Base-by-base conservation (phyloP, 1,284 basidiomycete genomes). In the Puccinia triticina region DNA sequence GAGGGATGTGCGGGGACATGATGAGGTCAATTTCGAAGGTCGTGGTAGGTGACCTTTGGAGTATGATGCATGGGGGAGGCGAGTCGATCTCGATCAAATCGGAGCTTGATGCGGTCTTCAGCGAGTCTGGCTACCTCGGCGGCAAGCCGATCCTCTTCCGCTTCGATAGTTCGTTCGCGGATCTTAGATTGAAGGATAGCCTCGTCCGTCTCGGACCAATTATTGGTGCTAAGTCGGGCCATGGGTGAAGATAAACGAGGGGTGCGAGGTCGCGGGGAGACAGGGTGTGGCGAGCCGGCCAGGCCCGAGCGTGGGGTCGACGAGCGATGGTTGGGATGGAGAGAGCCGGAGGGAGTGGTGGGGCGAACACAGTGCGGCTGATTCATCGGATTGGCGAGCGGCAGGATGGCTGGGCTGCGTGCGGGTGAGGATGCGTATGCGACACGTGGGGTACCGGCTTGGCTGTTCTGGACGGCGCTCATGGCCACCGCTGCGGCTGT, bases 401-500 rank as follows among this genome's bases (percentile, higher is more conserved):
- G 57, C 2, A 66, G 26, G 48, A 21, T 2, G 26, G 53, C 32
- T 1, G 75, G 75, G 50, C 75, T 77, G 34, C 32, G 11, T 4
- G 26, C 11, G n/a, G 75, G 46, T 26, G 37, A n/a, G 21, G 53
- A 12, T 16, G 37, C 21, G 43, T 61, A 76, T 8, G 26, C 55
- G 57, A 57, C 32, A 2, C 81, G 81, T 7, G 81, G 81, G 29
- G 80, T 75, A 37, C 23, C 37, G 14, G 79, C 67, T 34, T 73
- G 57, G 26, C 37, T 61, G 23, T 21, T 46, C 43, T 71, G 46
- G 43, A 82, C 81, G 26, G 74, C 81, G 71, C 64, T 82, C 32
- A 71, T 53, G 32, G 81, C 81, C 7, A 82, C 81, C 0, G 81
- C 81, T 12, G 81, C 64, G 48, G 81, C 81, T 8, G 81, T 73